Conservation (phyloP, 1,139 yeast genomes). For the Saccharomyces hybrid region DNA sequence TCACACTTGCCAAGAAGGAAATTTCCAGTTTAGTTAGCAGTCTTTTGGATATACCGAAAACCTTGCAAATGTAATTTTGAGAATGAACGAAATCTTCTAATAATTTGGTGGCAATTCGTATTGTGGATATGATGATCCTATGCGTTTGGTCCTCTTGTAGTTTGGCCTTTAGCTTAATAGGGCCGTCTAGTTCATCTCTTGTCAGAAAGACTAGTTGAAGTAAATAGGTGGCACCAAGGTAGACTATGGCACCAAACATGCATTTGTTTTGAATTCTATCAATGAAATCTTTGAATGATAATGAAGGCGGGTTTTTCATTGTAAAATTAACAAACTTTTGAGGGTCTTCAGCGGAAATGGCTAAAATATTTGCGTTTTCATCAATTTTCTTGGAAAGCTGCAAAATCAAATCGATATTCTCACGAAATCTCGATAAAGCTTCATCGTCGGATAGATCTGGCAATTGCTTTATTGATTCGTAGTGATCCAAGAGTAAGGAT, state of each 20-base stretch:
- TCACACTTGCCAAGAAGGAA: constrained; percentile 34
- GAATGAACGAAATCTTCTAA: constrained; percentile 47
- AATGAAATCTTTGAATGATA: constrained; percentile 16
- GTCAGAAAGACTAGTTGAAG: constrained; percentile 33
- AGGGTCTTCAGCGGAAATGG: not conserved
- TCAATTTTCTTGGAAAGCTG: constrained; percentile 2
- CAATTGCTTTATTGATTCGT: not conserved
- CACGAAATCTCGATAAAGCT: constrained; percentile 2
- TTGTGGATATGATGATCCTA: constrained; percentile 42
- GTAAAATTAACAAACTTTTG: constrained; percentile 7
- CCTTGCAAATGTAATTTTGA: constrained; percentile 45
- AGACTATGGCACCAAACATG: constrained; percentile 18
- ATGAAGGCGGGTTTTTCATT: constrained; percentile 21
- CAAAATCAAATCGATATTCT: constrained; percentile 4
- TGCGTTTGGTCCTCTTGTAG: constrained; percentile 37
- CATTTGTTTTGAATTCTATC: constrained; percentile 22
- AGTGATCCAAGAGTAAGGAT: not conserved
- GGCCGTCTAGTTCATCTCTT: constrained; percentile 34
- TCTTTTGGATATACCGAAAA: constrained; percentile 41
- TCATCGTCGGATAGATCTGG: not conserved
- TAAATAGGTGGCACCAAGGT: constrained; percentile 18
- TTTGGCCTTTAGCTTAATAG: constrained; percentile 33
- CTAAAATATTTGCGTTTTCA: not conserved
- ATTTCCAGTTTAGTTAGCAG: constrained; percentile 44
- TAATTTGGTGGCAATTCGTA: constrained; percentile 44